Evolutionary conservation across 1,284 basidiomycete species (phyloP).

Genomic region (Porogramme epimiltina): DNA sequence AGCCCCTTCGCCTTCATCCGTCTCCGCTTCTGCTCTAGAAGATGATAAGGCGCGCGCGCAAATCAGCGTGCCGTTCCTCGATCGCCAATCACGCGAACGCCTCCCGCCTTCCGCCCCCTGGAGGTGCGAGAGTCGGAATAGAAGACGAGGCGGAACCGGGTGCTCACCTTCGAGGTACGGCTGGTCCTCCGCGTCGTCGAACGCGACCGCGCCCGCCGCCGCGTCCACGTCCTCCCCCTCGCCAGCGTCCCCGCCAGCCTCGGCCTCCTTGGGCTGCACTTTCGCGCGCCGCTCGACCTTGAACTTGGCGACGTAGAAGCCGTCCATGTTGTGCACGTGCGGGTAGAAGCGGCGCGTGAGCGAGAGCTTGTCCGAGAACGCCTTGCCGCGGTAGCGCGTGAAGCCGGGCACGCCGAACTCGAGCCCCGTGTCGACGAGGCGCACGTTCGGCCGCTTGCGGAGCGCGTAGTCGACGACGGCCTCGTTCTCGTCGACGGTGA

Average conservation of each 20-base stretch:
- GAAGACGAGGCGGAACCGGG: neutral
- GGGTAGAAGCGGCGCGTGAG: slow-evolving; percentile 91
- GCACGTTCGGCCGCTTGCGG: slow-evolving; percentile 93
- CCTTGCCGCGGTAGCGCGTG: slow-evolving; percentile 88
- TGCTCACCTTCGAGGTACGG: slow-evolving; percentile 67
- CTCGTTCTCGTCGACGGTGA: slow-evolving; percentile 98
- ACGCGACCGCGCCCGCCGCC: slow-evolving; percentile 35
- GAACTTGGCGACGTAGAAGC: slow-evolving; percentile 99
- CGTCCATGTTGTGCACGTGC: slow-evolving; percentile 95
- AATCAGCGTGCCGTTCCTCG: slow-evolving; percentile 10
- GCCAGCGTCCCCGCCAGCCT: slow-evolving; percentile 30
- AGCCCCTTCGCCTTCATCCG: slow-evolving; percentile 77
- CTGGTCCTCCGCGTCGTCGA: slow-evolving; percentile 73
- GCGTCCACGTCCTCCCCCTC: slow-evolving; percentile 27
- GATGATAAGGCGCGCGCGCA: neutral
- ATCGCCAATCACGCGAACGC: too few species aligned
- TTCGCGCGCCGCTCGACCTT: slow-evolving; percentile 85
- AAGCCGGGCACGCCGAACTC: slow-evolving; percentile 95
- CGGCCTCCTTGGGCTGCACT: slow-evolving; percentile 36
- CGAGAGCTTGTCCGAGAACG: slow-evolving; percentile 79
- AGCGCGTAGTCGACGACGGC: slow-evolving; percentile 98
- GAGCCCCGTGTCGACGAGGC: slow-evolving; percentile 91
- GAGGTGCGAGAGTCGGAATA: slow-evolving; percentile 6
- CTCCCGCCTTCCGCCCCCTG: too few species aligned
- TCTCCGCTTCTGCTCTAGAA: slow-evolving; percentile 67